These are phyloP conservation scores for Trapa bicornis DNA, from an alignment of 345 rosid genomes.

Conservation along the genomic window DNA sequence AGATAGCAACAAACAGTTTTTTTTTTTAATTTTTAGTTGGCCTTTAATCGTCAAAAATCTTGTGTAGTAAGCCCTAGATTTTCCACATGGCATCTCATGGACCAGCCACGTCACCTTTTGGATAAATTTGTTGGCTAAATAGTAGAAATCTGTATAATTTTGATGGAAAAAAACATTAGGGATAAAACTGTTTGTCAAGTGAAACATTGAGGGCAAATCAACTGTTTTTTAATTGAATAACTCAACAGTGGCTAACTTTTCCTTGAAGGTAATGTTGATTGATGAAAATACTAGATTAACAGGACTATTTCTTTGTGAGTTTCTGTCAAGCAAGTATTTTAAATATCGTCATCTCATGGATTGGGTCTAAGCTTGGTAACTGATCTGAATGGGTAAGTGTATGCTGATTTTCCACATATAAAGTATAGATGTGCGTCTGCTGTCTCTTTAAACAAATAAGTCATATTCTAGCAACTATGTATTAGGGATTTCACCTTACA, in stretches of 20 bases:
- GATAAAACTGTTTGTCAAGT: no score
- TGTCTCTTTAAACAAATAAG: no score
- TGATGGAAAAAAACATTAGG: no score
- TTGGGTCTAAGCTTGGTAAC: background rate
- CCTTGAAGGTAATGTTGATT: background rate
- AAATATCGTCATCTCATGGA: background rate
- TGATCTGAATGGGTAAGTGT: background rate
- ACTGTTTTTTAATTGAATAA: background rate
- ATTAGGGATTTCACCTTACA: background rate
- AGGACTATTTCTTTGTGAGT: background rate
- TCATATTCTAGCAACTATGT: no score
- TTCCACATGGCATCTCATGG: no score
- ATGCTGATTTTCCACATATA: background rate
- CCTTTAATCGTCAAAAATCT: no score
- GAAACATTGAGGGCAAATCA: no score
- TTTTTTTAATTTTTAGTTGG: no score
- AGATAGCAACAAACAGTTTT: background rate
- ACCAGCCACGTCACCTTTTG: no score
- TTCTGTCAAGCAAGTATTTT: background rate
- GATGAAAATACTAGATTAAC: background rate
- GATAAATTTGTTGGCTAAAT: no score
- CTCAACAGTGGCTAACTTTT: background rate
- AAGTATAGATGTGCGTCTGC: background rate
- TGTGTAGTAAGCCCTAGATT: no score
- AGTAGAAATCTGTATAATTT: no score